phyloP scores from a whole-genome alignment of 305 asterid genomes.

The Solanum hybrid region DNA sequence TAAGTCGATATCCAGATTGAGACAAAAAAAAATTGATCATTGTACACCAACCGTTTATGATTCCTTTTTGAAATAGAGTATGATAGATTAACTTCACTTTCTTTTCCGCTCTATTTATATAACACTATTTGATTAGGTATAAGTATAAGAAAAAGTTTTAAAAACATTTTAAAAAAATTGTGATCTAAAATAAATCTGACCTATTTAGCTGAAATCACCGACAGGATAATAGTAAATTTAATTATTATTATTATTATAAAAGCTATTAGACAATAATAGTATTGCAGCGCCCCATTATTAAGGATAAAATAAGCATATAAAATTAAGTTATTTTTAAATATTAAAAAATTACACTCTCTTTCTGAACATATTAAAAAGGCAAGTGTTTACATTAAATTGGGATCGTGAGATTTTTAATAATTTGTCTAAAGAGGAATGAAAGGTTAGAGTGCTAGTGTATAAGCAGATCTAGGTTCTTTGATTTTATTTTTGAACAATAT shows the following conservation, averaged over 20 bases:
- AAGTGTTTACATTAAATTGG: background rate
- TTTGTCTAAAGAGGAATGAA: background rate
- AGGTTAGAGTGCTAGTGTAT: background rate
- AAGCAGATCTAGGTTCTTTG: background rate
- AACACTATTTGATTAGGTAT: background rate
- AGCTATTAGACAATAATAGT: background rate
- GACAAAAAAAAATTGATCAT: background rate
- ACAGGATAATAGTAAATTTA: background rate
- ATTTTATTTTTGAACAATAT: background rate
- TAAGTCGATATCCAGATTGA: background rate
- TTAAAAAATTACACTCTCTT: background rate
- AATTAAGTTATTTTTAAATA: background rate
- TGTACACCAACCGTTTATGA: background rate
- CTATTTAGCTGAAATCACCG: background rate
- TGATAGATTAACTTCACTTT: background rate
- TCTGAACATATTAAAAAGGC: background rate
- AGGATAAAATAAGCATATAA: background rate
- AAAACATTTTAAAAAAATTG: accelerated
- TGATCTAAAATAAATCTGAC: background rate
- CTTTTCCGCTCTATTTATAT: too few species aligned
- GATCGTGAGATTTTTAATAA: background rate
- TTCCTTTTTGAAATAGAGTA: background rate
- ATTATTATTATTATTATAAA: background rate
- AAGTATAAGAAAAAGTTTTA: too few species aligned
- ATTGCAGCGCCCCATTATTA: background rate